Evolutionary conservation across 495 filamentous ascomycete genomes (phyloP).

Genomic region (Penicillium turbatum): DNA sequence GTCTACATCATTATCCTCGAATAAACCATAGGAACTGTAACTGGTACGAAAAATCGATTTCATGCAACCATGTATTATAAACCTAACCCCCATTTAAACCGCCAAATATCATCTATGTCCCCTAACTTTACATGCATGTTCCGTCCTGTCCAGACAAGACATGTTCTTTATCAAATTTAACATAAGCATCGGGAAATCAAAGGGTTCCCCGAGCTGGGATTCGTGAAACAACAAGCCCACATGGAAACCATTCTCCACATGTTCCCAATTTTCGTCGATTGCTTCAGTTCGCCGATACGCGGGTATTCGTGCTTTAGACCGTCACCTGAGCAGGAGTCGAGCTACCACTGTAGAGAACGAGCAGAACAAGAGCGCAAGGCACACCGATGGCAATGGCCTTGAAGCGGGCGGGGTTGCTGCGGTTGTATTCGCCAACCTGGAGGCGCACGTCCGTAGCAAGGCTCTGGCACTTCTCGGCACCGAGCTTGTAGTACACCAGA

Average conservation of each 20-base stretch:
- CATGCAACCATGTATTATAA: conserved; percentile 10
- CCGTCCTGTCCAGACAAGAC: conserved; percentile 12
- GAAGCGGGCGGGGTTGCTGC: conserved; percentile 61
- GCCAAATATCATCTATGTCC: conserved; percentile 6
- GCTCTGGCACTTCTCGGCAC: conserved; percentile 67
- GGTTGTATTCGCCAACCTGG: conserved; percentile 45
- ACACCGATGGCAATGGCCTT: conserved; percentile 59
- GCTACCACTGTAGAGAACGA: conserved; percentile 50
- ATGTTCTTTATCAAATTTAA: conserved; percentile 12
- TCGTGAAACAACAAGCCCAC: conserved; percentile 13
- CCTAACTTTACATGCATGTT: conserved; percentile 13
- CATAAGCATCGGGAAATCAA: conserved; percentile 4
- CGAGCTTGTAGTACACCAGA: conserved; percentile 96
- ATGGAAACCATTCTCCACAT: neutral
- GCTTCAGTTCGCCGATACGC: conserved; percentile 2
- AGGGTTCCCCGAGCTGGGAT: conserved; percentile 5
- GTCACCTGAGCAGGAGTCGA: conserved; percentile 17
- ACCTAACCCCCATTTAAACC: neutral
- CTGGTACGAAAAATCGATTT: neutral
- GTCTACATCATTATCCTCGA: too few relatives aligned
- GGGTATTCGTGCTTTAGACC: conserved; percentile 10
- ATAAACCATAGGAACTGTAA: too few relatives aligned
- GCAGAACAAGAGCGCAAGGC: conserved; percentile 52
- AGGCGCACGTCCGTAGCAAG: conserved; percentile 56
- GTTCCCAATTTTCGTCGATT: conserved; percentile 5